Conservation (phyloP, 75 land plant genomes). For the Larix kaempferi region DNA sequence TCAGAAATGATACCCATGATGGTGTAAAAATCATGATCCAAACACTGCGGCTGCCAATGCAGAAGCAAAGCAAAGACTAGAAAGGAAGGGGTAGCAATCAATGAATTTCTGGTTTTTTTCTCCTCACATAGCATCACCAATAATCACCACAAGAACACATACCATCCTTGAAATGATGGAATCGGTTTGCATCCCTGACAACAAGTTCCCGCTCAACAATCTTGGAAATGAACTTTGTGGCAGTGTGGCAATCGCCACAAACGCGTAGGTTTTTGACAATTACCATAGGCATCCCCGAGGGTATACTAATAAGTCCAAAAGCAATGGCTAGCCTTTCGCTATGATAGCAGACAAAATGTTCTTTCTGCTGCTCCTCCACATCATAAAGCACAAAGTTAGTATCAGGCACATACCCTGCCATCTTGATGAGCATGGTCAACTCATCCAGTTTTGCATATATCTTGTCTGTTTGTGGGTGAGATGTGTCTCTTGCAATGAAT, state of each 20-base stretch:
- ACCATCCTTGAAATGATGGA: conserved; percentile 30
- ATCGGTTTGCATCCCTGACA: conserved; percentile 21
- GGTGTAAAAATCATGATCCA: too few species aligned
- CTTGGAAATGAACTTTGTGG: conserved; percentile 20
- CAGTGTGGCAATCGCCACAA: conserved; percentile 22
- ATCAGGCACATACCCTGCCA: conserved; percentile 6
- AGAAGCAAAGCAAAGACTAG: too few species aligned
- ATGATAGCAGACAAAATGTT: conserved; percentile 11
- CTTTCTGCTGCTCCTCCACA: conserved; percentile 15
- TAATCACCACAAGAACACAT: conserved; percentile 25
- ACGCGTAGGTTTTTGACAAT: conserved; percentile 15
- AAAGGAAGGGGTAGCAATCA: too few species aligned
- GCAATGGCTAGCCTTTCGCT: conserved; percentile 30
- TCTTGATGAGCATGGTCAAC: conserved; percentile 3
- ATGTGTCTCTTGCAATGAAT: conserved; percentile 2
- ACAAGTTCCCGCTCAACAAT: conserved; percentile 16
- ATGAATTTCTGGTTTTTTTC: too few species aligned
- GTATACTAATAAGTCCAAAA: conserved; percentile 25
- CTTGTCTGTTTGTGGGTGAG: conserved; percentile 10
- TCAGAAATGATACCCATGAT: too few species aligned
- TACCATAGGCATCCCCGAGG: conserved; percentile 8
- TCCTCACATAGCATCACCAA: background rate
- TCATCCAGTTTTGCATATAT: conserved; percentile 11
- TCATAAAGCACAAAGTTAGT: conserved; percentile 6
- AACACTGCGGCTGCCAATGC: too few species aligned